Evolutionary conservation across 2,329 filamentous ascomycete genomes (phyloP), one percentile per base, ranked within the genome.

Genomic region (Aspergillus versicolor): DNA sequence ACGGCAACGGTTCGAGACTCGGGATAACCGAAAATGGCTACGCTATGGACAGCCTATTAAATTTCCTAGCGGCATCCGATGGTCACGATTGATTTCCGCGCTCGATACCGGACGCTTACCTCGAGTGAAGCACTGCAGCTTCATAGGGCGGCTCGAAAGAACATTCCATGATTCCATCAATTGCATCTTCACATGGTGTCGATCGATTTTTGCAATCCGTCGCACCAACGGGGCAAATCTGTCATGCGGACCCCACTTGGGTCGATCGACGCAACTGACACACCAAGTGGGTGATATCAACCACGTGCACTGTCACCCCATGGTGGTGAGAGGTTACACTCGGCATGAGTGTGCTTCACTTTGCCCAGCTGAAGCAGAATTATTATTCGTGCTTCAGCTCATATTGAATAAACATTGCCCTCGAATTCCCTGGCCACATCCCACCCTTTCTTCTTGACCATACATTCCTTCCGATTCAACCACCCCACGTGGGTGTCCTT

Each of bases 111-210:
- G 40, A 38, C 53, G 40, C 53, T 49, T 49, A 43, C 49, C 47
- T 45, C 44, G 19, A 46, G 21, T 17, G 44, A 41, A 32, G 38
- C 17, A 47, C 22, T 49, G 55, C 55, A 54, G 52, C 50, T 41
- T 21, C 55, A 43, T 57, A 48, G 9, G 34, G 55, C 55, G 50
- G 49, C 55, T 50, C 55, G 15, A 34, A 40, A 50, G 50, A 54
- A 57, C 37, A 43, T 50, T 41, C 42, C 45, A 57, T 52, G 17
- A 45, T 21, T 56, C 34, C 32, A 38, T 30, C 9, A 30, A 30
- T 30, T 30, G 27, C 27, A 30, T 30, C 27, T 30, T 30, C 27
- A 30, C 27, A 30, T 30, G 24, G 27, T 22, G 13, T 46, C n/a
- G 15, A 21, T 51, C 47, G 41, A 45, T 51, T 56, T 21, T 40